Percentiles rank a stretch among this genome's conserved stretches.
Evolutionary conservation across 2,329 filamentous ascomycete genomes (phyloP).

Genomic region (Microcera coccophila): DNA sequence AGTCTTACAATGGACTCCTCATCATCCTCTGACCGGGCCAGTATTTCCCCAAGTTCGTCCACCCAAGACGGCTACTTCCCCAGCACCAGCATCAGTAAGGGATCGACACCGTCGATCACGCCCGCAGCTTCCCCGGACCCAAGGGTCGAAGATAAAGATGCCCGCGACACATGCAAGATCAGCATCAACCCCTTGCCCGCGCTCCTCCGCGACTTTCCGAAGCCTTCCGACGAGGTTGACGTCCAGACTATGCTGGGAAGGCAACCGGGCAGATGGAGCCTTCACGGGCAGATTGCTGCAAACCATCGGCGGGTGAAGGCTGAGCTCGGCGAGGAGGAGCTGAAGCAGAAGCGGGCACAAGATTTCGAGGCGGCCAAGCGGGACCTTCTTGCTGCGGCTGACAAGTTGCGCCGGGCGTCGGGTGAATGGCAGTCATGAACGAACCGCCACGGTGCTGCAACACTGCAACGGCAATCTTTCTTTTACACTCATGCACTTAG

Average conservation of each 20-base stretch:
- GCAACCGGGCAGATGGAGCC: slow-evolving; percentile 33
- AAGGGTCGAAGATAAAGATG: slow-evolving; percentile 13
- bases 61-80: slow-evolving; percentile 18
- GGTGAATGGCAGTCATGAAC: slow-evolving; percentile 2
- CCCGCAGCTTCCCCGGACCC: slow-evolving; percentile 19
- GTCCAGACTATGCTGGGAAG: slow-evolving; percentile 42
- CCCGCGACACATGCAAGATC: slow-evolving; percentile 9
- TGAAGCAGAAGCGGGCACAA: slow-evolving; percentile 34
- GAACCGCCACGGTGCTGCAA: too few relatives aligned
- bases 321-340: slow-evolving; percentile 19
- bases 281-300: neutral
- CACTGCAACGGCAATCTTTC: slow-evolving; percentile 1
- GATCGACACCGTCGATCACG: slow-evolving; percentile 19
- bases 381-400: slow-evolving; percentile 41
- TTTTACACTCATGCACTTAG: slow-evolving; percentile 5
- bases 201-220: slow-evolving; percentile 37
- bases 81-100: slow-evolving; percentile 14
- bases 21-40: too few relatives aligned
- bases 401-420: slow-evolving; percentile 14
- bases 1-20: neutral
- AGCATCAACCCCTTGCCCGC: slow-evolving; percentile 32
- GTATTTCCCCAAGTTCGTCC: too few relatives aligned
- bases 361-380: slow-evolving; percentile 47
- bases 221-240: slow-evolving; percentile 38
- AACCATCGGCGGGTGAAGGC: slow-evolving; percentile 26